These are phyloP conservation scores for Leishmania major DNA, from an alignment of 208 protist species.

Conservation along the genomic window DNA sequence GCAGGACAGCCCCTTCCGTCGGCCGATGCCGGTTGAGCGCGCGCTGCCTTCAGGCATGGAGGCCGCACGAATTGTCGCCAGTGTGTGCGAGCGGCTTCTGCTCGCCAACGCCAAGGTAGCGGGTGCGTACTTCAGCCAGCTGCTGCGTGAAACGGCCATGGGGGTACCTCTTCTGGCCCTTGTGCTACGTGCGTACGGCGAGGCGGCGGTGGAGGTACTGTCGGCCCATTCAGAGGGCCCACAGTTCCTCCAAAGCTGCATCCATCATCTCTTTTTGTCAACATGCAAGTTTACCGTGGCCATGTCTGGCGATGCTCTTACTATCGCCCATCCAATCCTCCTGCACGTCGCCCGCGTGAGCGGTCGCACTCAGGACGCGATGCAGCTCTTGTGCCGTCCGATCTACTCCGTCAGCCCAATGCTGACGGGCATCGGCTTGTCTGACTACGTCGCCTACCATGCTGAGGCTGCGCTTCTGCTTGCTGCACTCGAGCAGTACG, in stretches of 20 bases:
- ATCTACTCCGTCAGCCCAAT: slow-evolving; percentile 33
- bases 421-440: slow-evolving; percentile 39
- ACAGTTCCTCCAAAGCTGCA: slow-evolving; percentile 5
- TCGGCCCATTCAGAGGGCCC: background rate
- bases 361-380: slow-evolving; percentile 24
- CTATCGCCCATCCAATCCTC: slow-evolving; percentile 30
- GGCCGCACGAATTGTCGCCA: slow-evolving; percentile 6
- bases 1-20: slow-evolving; percentile 13
- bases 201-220: slow-evolving; percentile 18
- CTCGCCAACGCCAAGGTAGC: slow-evolving; percentile 12
- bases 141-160: slow-evolving; percentile 26
- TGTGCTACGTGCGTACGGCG: slow-evolving; percentile 56
- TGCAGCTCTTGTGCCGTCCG: slow-evolving; percentile 47
- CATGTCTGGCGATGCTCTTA: background rate
- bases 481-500: slow-evolving; percentile 33
- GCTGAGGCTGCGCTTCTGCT: slow-evolving; percentile 49
- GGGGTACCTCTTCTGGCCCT: slow-evolving; percentile 42
- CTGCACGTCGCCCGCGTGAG: slow-evolving; percentile 32
- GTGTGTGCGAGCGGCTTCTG: slow-evolving; percentile 22
- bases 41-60: background rate
- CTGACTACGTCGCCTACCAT: slow-evolving; percentile 55
- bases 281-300: background rate
- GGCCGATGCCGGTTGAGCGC: background rate
- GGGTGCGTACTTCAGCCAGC: background rate
- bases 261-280: slow-evolving; percentile 14